These are phyloP conservation scores for Marasmius oreades DNA, from an alignment of 1,284 basidiomycete genomes.

Conservation along the genomic window DNA sequence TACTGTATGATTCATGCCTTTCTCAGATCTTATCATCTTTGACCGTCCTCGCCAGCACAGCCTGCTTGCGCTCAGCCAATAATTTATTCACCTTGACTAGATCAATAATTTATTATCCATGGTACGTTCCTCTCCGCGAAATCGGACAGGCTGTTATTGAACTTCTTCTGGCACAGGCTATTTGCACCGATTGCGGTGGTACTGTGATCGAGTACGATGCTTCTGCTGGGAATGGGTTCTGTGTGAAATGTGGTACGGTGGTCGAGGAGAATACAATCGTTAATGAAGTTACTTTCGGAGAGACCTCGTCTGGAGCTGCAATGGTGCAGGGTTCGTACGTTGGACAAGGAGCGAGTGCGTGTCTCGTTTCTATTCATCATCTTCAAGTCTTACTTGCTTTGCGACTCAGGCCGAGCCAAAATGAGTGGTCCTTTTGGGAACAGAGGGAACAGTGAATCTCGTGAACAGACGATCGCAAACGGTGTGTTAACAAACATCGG, in stretches of 20 bases:
- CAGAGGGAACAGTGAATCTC: constrained; percentile 70
- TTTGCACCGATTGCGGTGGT: constrained; percentile 59
- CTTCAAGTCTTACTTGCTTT: constrained; percentile 5
- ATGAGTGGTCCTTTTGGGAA: constrained; percentile 80
- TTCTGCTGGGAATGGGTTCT: constrained; percentile 81
- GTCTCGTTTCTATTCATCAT: constrained; percentile 2
- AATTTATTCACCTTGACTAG: neutral
- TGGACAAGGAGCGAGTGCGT: constrained; percentile 88
- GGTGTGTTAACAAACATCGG: constrained; percentile 44
- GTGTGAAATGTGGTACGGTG: constrained; percentile 82
- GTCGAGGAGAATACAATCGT: constrained; percentile 95
- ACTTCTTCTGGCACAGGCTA: constrained; percentile 5
- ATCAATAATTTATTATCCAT: neutral
- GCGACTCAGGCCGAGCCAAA: constrained; percentile 65
- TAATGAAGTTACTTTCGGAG: constrained; percentile 91
- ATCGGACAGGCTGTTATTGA: neutral
- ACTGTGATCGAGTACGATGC: constrained; percentile 80
- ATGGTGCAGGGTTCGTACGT: constrained; percentile 96
- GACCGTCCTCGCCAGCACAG: too few species aligned
- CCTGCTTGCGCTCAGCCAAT: neutral
- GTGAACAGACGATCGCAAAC: constrained; percentile 88
- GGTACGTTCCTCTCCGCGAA: neutral
- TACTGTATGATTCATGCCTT: too few species aligned
- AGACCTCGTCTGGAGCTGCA: constrained; percentile 88
- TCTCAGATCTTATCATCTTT: too few species aligned